phyloP scores from a whole-genome alignment of 805 yeast genomes.

The Suhomyces sp. region DNA sequence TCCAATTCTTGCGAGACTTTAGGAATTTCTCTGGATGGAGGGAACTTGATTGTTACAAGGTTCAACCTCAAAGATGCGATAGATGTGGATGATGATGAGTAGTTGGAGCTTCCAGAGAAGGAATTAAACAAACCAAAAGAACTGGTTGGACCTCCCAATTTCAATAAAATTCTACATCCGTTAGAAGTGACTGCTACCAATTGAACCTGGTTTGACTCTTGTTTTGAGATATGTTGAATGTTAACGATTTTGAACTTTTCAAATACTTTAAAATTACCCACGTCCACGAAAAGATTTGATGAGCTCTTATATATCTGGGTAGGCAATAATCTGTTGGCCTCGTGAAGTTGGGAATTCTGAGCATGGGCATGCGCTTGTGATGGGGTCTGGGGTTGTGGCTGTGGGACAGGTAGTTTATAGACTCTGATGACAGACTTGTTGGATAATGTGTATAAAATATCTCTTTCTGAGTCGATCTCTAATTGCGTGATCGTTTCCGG shows the following conservation, averaged over 20 bases:
- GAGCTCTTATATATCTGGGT: constrained; percentile 47
- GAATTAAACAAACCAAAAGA: constrained; percentile 17
- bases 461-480: constrained; percentile 74
- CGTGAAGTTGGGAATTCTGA: constrained; percentile 23
- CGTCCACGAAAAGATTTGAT: constrained; percentile 53
- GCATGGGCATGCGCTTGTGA: not conserved
- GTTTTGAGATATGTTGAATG: constrained; percentile 57
- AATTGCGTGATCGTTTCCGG: constrained; percentile 66
- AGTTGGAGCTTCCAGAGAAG: constrained; percentile 24
- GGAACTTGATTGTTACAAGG: constrained; percentile 55
- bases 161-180: constrained; percentile 76
- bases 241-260: constrained; percentile 57
- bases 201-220: constrained; percentile 68
- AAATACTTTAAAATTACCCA: constrained; percentile 51
- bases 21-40: constrained; percentile 56
- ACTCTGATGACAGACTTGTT: constrained; percentile 79
- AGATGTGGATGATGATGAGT: constrained; percentile 28
- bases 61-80: constrained; percentile 26
- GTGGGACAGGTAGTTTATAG: constrained; percentile 55
- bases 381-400: constrained; percentile 4
- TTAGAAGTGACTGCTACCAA: constrained; percentile 76
- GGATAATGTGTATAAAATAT: constrained; percentile 76
- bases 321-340: constrained; percentile 41
- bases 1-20: constrained; percentile 41
- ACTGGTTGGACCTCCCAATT: constrained; percentile 37